phyloP scores from a whole-genome alignment of 2,329 filamentous ascomycete genomes.

The Colletotrichum higginsianum region DNA sequence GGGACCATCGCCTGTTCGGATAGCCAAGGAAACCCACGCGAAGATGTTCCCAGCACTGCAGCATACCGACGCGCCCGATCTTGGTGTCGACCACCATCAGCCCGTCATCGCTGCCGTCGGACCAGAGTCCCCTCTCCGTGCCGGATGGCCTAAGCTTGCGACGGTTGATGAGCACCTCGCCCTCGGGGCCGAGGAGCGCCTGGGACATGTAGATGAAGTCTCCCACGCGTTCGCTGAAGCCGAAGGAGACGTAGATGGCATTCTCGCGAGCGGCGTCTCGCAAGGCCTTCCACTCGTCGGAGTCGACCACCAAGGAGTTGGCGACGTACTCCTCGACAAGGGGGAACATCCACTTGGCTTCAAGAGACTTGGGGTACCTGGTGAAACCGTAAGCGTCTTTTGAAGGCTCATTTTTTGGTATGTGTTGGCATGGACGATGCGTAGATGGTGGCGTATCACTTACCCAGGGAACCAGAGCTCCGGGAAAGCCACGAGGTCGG shows the following conservation, averaged over 20 bases:
- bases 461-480: too few species aligned
- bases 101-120: slow-evolving; percentile 58
- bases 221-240: slow-evolving; percentile 57
- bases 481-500: too few species aligned
- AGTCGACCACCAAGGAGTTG: slow-evolving; percentile 13
- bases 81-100: slow-evolving; percentile 57
- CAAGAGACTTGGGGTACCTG: too few species aligned
- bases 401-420: too few species aligned
- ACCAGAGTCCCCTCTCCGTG: slow-evolving; percentile 65
- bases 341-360: too few species aligned
- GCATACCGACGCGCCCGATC: slow-evolving; percentile 59
- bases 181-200: slow-evolving; percentile 57
- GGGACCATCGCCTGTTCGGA: too few species aligned
- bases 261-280: neutral
- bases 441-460: too few species aligned
- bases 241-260: slow-evolving; percentile 7
- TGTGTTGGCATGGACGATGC: too few species aligned
- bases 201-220: slow-evolving; percentile 62
- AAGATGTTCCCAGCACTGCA: slow-evolving; percentile 63
- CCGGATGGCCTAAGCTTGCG: slow-evolving; percentile 68
- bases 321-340: slow-evolving; percentile 10
- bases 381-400: too few species aligned
- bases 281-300: slow-evolving; percentile 15
- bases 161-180: slow-evolving; percentile 56
- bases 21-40: too few species aligned